phyloP scores from a whole-genome alignment of 2,329 filamentous ascomycete species.

The Calonectria honghensis region DNA sequence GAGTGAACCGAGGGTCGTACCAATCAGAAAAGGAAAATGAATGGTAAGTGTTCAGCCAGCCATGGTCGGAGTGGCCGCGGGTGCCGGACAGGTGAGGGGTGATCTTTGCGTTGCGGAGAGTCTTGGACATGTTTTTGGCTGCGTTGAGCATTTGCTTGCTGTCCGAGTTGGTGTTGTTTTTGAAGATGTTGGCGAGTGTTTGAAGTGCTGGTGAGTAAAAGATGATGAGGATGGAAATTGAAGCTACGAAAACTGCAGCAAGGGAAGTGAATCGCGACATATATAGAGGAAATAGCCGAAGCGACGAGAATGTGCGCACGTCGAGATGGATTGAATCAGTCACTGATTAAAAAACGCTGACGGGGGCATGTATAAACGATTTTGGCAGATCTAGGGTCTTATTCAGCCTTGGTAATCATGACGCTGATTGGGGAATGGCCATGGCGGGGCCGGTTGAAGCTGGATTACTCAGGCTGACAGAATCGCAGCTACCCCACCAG shows the following conservation, averaged over 20 bases:
- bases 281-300: conserved; percentile 59
- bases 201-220: conserved; percentile 50
- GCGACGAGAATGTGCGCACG: conserved; percentile 51
- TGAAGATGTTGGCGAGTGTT: conserved; percentile 48
- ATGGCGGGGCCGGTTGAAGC: neutral
- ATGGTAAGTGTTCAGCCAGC: conserved; percentile 92
- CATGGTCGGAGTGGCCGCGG: conserved; percentile 87
- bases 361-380: conserved; percentile 49
- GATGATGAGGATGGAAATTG: conserved; percentile 62
- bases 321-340: conserved; percentile 41
- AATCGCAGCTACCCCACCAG: conserved; percentile 13
- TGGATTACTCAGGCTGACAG: conserved; percentile 38
- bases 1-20: conserved; percentile 79
- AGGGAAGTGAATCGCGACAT: conserved; percentile 61
- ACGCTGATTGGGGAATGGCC: conserved; percentile 44
- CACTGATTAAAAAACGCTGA: conserved; percentile 54
- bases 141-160: conserved; percentile 60
- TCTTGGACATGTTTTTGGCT: conserved; percentile 74
- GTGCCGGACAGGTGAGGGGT: conserved; percentile 82
- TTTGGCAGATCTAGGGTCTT: conserved; percentile 44
- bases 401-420: conserved; percentile 48
- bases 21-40: conserved; percentile 87
- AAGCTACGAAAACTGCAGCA: conserved; percentile 60
- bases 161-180: conserved; percentile 40
- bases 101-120: conserved; percentile 82